Base-by-base conservation (phyloP, 148 eudicot species). In the Nepenthes gracilis region DNA sequence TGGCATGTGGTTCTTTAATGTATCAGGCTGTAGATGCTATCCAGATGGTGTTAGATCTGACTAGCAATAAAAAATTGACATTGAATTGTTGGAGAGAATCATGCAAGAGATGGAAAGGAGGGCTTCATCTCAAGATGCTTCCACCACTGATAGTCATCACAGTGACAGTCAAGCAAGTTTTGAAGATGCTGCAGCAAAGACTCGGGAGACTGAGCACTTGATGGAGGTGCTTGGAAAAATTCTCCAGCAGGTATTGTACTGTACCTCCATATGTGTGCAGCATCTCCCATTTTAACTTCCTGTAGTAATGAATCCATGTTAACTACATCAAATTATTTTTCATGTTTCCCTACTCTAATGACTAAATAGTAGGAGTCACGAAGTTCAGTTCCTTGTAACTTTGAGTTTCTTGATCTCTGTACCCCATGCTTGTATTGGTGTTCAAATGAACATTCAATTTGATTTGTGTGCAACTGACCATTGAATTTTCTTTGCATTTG, bases 11-110 rank as follows among this genome's bases (percentile, higher is more conserved):
- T 33, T 9, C 15, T 63, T 36, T 62, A 53, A 7, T 43, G 50
- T 74, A 68, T 69, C 71, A 87, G 87, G 97, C 97, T 35, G 63
- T 86, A 63, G 83, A 93, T 78, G 99, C 99, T 14, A 67, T 75
- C 63, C 79, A 76, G 52, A 93, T 64, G 83, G 84, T 86, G 45
- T 77, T 89, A 49, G 84, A 86, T 62, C 63, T 89, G 65, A 84
- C 83, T 12, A 73, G 78, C 50, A 80, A 72, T 68, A 86, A 86
- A 67, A 80, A 78, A 62, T 69, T 50, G 86, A 86, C 67, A 63
- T 56, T 55, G 87, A 76, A 35, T 78, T 93, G 62, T 61, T 93
- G 55, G 96, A 78, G 63, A 88, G 78, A 61, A 61, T 93, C 45
- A 64, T 89, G 71, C 70, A 58, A 43, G 99, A 93, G 73, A 73